Conservation (phyloP, 345 rosid genomes). For the Euphorbia pulcherrima region DNA sequence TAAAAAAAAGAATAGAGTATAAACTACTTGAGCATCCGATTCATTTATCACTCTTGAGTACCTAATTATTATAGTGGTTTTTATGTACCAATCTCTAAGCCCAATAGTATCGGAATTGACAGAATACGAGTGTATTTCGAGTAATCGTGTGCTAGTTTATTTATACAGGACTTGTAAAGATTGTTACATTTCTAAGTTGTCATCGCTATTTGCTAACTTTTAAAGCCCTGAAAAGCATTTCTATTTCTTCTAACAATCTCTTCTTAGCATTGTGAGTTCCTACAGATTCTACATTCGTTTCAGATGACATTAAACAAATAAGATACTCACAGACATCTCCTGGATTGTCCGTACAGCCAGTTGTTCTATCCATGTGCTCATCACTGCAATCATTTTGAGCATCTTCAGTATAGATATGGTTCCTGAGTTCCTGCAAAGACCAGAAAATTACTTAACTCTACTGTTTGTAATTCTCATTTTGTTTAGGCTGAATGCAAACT, state of each 20-base stretch:
- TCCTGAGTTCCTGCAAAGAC: slow-evolving; percentile 60
- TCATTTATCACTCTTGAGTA: no score
- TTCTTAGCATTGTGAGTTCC: slow-evolving; percentile 20
- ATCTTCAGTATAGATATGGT: slow-evolving; percentile 33
- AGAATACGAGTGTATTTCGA: background rate
- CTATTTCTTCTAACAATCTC: slow-evolving; percentile 57
- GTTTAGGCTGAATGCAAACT: no score
- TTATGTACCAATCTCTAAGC: no score
- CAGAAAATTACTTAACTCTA: background rate
- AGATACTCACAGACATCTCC: slow-evolving; percentile 49
- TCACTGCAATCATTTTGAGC: slow-evolving; percentile 22
- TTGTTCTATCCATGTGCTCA: slow-evolving; percentile 24
- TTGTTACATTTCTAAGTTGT: background rate
- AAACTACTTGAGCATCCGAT: no score
- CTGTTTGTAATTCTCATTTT: background rate
- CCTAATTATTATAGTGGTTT: no score
- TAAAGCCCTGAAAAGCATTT: slow-evolving; percentile 42
- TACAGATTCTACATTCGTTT: background rate
- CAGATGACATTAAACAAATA: slow-evolving; percentile 47
- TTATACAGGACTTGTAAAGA: background rate
- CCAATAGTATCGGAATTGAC: no score
- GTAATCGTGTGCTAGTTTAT: background rate
- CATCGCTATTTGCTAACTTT: slow-evolving; percentile 24
- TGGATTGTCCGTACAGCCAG: slow-evolving; percentile 24
- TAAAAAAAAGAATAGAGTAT: no score